Base-by-base conservation (phyloP, 257 asterid genomes). In the Leonotis leonurus region DNA sequence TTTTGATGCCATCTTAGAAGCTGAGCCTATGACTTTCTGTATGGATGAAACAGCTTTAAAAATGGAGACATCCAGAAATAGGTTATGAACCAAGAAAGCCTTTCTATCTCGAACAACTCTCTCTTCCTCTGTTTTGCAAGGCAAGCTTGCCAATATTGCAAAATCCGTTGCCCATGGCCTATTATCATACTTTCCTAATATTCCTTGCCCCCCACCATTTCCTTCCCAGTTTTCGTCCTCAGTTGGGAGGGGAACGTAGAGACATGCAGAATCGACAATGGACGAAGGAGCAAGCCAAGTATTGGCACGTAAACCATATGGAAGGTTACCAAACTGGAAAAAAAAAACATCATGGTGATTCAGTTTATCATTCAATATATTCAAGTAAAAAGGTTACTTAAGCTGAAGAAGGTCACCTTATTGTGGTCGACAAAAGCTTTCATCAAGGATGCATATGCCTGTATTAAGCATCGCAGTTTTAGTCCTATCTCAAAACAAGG, bases 301-400 rank as follows among this genome's bases (percentile, higher is more conserved):
- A 58, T 93, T 93, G 70, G 99, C 88, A 13, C 97, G 99, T 80
- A 87, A 89, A 73, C 96, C 97, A 75, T 79, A 93, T 43, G 99
- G 99, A 62, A 93, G 96, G 80, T 93, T 93, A 46, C 99, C 97
- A 73, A 89, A 93, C 99, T 93, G 96, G n/a, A n/a, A n/a, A n/a
- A 71, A 82, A 70, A 65, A 27, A 56, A 64, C 62, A 68, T 50
- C 63, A 67, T 9, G 59, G 29, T 13, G 54, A 65, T 69, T 77
- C 64, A 74, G n/a, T 67, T 71, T 79, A 62, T 62, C 56, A 39
- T 74, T 71, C 68, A 41, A 56, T 54, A 56, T 58, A 52, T 60
- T 41, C 30, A 30, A 57, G 45, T n/a, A n/a, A 5, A 40, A 17
- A 78, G 24, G 51, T 21, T 27, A 71, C 59, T 55, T 53, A 51